Evolutionary conservation across 805 yeast species (phyloP).

Genomic region (Saccharomycopsis javanensis): DNA sequence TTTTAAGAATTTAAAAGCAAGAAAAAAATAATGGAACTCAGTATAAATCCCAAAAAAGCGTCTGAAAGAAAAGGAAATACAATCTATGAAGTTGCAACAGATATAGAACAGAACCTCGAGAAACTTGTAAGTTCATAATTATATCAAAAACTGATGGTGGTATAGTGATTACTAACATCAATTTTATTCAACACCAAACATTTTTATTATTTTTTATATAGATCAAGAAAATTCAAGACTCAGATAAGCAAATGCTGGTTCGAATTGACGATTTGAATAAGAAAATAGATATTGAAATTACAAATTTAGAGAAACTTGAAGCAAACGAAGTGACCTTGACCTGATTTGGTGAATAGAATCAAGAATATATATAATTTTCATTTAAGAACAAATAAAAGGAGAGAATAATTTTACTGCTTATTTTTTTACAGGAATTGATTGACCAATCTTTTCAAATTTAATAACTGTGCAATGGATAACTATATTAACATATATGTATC

Average conservation of each 20-base stretch:
- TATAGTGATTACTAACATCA: not conserved
- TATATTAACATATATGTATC: not conserved
- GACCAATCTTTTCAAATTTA: too few species aligned
- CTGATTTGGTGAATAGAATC: too few species aligned
- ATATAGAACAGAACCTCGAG: slow-evolving; percentile 6
- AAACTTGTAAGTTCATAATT: slow-evolving; percentile 14
- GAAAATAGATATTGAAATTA: slow-evolving; percentile 10
- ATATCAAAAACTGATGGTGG: not conserved
- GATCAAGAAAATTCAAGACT: slow-evolving; percentile 10
- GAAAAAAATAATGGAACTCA: not conserved
- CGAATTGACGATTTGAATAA: slow-evolving; percentile 5
- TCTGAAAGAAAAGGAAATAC: slow-evolving; percentile 3
- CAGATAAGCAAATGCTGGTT: slow-evolving; percentile 13
- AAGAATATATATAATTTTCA: too few species aligned
- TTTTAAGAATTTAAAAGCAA: not conserved
- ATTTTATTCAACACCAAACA: too few species aligned
- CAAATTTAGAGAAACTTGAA: slow-evolving; percentile 2
- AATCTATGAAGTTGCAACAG: slow-evolving; percentile 15
- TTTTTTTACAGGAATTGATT: too few species aligned
- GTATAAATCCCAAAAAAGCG: not conserved
- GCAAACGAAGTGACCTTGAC: not conserved
- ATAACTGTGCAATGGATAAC: not conserved
- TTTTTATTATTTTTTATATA: not conserved
- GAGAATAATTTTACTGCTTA: too few species aligned
- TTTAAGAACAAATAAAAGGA: too few species aligned